Percentiles rank a stretch among this genome's conserved stretches.
Conservation (phyloP, 495 filamentous ascomycete genomes). For the Cudoniella acicularis region DNA sequence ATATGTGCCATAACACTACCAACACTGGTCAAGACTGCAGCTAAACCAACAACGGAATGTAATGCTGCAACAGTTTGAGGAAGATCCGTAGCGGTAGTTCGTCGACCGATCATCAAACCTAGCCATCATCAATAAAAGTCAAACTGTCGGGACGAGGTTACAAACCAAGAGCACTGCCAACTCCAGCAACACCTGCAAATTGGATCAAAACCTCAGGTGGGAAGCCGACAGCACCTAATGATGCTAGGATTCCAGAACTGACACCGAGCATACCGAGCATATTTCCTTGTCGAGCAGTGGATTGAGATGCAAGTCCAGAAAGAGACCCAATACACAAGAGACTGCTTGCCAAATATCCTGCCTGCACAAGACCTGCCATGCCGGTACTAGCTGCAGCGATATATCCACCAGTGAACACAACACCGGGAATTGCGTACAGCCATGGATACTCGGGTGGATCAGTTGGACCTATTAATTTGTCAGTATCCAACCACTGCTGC, state of each 20-base stretch:
- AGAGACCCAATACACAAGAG: slow-evolving; percentile 60
- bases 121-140: slow-evolving; percentile 4
- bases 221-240: slow-evolving; percentile 73
- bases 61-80: slow-evolving; percentile 79
- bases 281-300: slow-evolving; percentile 75
- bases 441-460: slow-evolving; percentile 81
- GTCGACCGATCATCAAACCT: slow-evolving; percentile 69
- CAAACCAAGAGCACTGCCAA: slow-evolving; percentile 55
- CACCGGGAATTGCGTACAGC: slow-evolving; percentile 71
- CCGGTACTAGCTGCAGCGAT: slow-evolving; percentile 71
- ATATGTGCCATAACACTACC: slow-evolving; percentile 73
- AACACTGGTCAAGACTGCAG: slow-evolving; percentile 76
- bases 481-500: slow-evolving; percentile 8
- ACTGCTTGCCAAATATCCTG: slow-evolving; percentile 75
- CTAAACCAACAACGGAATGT: slow-evolving; percentile 78
- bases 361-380: slow-evolving; percentile 75
- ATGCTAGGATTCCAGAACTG: slow-evolving; percentile 70
- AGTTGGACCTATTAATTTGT: slow-evolving; percentile 49
- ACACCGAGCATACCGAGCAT: slow-evolving; percentile 79
- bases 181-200: slow-evolving; percentile 64
- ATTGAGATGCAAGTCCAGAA: slow-evolving; percentile 63
- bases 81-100: slow-evolving; percentile 75
- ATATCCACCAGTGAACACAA: slow-evolving; percentile 73
- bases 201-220: slow-evolving; percentile 67
- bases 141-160: not conserved